Percentiles rank a stretch among this genome's conserved stretches.
phyloP scores from a whole-genome alignment of 108 stramenopile species.

The Nitzschia putrida region DNA sequence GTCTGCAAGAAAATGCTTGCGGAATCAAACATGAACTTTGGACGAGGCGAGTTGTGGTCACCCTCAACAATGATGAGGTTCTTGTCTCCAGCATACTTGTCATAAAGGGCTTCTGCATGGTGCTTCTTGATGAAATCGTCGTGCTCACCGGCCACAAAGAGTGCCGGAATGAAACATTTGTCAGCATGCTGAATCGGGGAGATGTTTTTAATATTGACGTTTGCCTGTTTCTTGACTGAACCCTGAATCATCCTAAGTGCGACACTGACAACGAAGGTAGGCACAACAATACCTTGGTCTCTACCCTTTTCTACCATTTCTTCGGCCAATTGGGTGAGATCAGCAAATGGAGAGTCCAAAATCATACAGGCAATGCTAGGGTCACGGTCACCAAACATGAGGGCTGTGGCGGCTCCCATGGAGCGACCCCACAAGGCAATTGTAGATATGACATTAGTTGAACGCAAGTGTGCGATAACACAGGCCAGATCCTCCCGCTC shows the following conservation, averaged over 20 bases:
- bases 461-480: constrained; percentile 89
- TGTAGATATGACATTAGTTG: constrained; percentile 85
- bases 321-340: constrained; percentile 89
- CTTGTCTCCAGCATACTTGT: constrained; percentile 95
- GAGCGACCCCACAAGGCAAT: constrained; percentile 98
- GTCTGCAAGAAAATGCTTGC: constrained; percentile 92
- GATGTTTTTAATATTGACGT: constrained; percentile 89
- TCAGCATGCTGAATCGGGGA: constrained; percentile 87
- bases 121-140: constrained; percentile 94
- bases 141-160: constrained; percentile 92
- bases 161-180: constrained; percentile 92
- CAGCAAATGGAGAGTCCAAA: constrained; percentile 95
- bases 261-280: constrained; percentile 70
- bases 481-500: constrained; percentile 96
- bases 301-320: constrained; percentile 96
- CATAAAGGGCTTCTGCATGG: constrained; percentile 83
- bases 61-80: constrained; percentile 95
- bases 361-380: constrained; percentile 97
- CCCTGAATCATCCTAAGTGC: constrained; percentile 85
- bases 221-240: constrained; percentile 87
- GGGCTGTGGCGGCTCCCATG: constrained; percentile 99
- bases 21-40: constrained; percentile 94
- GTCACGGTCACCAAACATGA: constrained; percentile 97
- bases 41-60: constrained; percentile 96
- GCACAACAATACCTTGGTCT: constrained; percentile 86